Evolutionary conservation across 208 protist genomes (phyloP).

Genomic region (Crithidia thermophila): DNA sequence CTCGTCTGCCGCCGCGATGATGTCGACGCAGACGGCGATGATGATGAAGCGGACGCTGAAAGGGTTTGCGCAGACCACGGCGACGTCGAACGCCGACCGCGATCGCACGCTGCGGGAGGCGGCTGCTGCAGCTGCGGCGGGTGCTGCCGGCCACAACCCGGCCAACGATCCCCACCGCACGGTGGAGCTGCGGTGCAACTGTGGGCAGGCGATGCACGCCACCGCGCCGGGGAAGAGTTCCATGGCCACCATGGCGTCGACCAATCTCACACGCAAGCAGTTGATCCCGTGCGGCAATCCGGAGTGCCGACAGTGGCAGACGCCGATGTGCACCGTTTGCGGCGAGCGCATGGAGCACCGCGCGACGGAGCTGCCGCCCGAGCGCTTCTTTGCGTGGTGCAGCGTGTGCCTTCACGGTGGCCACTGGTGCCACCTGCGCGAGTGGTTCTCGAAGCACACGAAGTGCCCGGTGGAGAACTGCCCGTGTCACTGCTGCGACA

Average conservation of each 20-base stretch:
- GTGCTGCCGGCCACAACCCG: not conserved
- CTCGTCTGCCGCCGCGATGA: conserved; percentile 23
- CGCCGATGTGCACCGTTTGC: conserved; percentile 83
- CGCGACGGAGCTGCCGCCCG: conserved; percentile 45
- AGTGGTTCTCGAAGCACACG: conserved; percentile 87
- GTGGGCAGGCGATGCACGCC: conserved; percentile 69
- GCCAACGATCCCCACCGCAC: conserved; percentile 12
- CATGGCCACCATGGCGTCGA: conserved; percentile 24
- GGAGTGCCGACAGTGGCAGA: conserved; percentile 61
- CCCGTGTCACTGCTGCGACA: conserved; percentile 66
- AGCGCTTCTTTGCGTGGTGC: conserved; percentile 84
- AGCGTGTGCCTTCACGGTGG: conserved; percentile 88
- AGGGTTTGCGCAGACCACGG: conserved; percentile 25
- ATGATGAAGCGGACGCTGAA: conserved; percentile 37
- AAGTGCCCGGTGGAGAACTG: conserved; percentile 89
- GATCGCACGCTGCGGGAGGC: conserved; percentile 24
- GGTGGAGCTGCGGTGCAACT: conserved; percentile 78
- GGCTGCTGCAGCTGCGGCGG: not conserved
- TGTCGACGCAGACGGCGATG: conserved; percentile 30
- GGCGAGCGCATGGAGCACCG: conserved; percentile 66
- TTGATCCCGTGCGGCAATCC: conserved; percentile 56
- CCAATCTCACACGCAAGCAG: conserved; percentile 24
- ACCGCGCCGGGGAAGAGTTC: conserved; percentile 32
- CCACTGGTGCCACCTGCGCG: conserved; percentile 75
- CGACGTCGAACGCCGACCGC: conserved; percentile 10